Percentiles rank a stretch among this genome's conserved stretches.
Evolutionary conservation across 2,329 filamentous ascomycete species (phyloP).

Genomic region (Nothophoma quercina): DNA sequence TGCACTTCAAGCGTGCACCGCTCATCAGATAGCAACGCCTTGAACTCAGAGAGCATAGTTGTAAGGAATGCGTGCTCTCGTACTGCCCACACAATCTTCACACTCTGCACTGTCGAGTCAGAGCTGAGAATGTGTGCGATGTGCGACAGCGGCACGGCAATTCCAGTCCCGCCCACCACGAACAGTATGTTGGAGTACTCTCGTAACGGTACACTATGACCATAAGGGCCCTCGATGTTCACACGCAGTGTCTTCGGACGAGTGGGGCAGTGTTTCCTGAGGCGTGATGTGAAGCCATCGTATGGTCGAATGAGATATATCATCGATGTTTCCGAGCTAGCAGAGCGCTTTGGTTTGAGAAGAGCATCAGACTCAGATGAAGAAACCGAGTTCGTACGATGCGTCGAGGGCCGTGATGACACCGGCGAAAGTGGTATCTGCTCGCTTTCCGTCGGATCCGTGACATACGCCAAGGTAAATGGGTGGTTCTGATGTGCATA

Average conservation of each 20-base stretch:
- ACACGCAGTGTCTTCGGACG: slow-evolving; percentile 45
- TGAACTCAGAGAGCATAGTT: slow-evolving; percentile 35
- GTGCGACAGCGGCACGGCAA: slow-evolving; percentile 45
- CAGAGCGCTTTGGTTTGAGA: slow-evolving; percentile 13
- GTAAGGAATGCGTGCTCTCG: slow-evolving; percentile 41
- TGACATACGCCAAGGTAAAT: slow-evolving; percentile 48
- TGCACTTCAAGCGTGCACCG: slow-evolving; percentile 37
- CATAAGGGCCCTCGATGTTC: slow-evolving; percentile 62
- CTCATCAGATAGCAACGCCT: slow-evolving; percentile 29
- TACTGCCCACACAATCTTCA: slow-evolving; percentile 46
- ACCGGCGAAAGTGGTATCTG: slow-evolving; percentile 22
- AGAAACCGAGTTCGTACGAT: slow-evolving; percentile 16
- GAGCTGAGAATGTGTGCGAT: slow-evolving; percentile 26
- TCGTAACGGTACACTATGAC: slow-evolving; percentile 52
- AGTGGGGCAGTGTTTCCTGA: slow-evolving; percentile 37
- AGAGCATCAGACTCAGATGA: slow-evolving; percentile 43
- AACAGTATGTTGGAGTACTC: slow-evolving; percentile 51
- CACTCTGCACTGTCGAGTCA: slow-evolving; percentile 20
- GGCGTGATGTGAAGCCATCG: slow-evolving; percentile 59
- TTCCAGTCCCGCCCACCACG: slow-evolving; percentile 47
- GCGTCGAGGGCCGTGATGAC: slow-evolving; percentile 13
- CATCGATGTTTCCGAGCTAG: slow-evolving; percentile 33
- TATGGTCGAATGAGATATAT: slow-evolving; percentile 61
- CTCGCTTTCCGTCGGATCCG: slow-evolving; percentile 5
- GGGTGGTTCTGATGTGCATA: slow-evolving; percentile 60